A percentile compares a stretch with the other conserved stretches of the same genome.
Conservation (phyloP, 441 rosid genomes). For the Populus hybrid region DNA sequence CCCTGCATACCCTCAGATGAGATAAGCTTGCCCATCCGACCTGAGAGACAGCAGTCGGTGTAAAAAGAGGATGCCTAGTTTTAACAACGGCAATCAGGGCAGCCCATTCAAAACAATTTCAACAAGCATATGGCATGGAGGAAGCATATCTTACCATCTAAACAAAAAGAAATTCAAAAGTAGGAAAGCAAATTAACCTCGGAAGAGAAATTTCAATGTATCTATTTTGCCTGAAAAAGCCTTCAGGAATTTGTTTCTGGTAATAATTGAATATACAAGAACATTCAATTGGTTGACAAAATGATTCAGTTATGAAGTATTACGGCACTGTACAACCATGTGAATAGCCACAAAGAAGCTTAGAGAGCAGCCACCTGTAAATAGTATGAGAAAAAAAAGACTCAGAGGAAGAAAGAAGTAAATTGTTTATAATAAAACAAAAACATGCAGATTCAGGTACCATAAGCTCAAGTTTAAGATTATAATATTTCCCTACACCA, state of each 20-base stretch:
- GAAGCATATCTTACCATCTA: background rate
- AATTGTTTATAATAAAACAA: background rate
- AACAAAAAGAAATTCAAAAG: background rate
- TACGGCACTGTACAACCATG: conserved; percentile 28
- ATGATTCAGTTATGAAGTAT: conserved; percentile 17
- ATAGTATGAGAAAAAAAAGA: background rate
- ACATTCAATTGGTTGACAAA: conserved; percentile 12
- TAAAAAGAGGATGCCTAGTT: background rate
- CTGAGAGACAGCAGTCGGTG: background rate
- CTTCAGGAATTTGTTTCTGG: conserved; percentile 8
- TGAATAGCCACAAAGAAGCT: conserved; percentile 17
- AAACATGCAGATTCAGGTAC: background rate
- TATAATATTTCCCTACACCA: background rate
- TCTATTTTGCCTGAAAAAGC: conserved; percentile 19
- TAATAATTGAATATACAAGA: conserved; percentile 25
- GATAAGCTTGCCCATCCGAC: background rate
- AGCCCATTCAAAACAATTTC: background rate
- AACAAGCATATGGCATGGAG: background rate
- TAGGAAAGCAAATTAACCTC: background rate
- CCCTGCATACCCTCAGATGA: background rate
- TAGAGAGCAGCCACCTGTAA: conserved; percentile 25
- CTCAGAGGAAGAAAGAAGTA: background rate
- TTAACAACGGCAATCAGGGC: background rate
- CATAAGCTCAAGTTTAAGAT: background rate
- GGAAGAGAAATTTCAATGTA: conserved; percentile 6